These are phyloP conservation scores for Zygosaccharomyces bisporus DNA, from an alignment of 805 yeast genomes.

Conservation along the genomic window DNA sequence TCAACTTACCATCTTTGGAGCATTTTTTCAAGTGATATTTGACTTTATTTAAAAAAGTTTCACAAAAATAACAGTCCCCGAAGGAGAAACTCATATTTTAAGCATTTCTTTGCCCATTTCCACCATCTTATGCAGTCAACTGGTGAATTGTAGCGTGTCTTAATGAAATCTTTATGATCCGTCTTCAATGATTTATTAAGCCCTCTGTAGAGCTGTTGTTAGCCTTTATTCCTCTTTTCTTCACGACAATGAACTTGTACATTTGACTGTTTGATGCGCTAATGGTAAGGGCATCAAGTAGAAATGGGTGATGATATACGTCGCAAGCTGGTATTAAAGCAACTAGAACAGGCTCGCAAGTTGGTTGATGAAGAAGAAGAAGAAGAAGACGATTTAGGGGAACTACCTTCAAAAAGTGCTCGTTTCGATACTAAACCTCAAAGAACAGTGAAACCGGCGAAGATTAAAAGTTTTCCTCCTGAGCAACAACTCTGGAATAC, in stretches of 20 bases:
- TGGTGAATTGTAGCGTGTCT: no score
- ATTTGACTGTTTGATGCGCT: background rate
- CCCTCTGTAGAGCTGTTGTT: background rate
- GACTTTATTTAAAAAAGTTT: no score
- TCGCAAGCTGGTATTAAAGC: conserved; percentile 17
- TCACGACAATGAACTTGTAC: background rate
- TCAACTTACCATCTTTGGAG: conserved; percentile 4
- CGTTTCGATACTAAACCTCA: background rate
- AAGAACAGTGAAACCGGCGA: background rate
- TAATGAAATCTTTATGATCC: no score
- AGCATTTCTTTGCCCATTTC: no score
- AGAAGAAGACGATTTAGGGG: conserved; percentile 10
- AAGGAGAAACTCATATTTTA: no score
- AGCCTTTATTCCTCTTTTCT: background rate
- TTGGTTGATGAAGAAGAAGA: conserved; percentile 11
- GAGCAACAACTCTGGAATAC: conserved; percentile 23
- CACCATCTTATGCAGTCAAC: no score
- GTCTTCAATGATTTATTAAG: conserved; percentile 2
- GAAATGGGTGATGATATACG: conserved; percentile 28
- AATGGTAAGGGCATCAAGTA: background rate
- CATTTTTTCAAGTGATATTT: conserved; percentile 7
- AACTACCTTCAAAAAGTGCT: conserved; percentile 8
- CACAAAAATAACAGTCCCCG: no score
- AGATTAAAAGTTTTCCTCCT: background rate
- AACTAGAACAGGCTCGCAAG: conserved; percentile 12